Evolutionary conservation across 192 early-diverging fungal species (phyloP).

Genomic region (Podochytrium sp.): DNA sequence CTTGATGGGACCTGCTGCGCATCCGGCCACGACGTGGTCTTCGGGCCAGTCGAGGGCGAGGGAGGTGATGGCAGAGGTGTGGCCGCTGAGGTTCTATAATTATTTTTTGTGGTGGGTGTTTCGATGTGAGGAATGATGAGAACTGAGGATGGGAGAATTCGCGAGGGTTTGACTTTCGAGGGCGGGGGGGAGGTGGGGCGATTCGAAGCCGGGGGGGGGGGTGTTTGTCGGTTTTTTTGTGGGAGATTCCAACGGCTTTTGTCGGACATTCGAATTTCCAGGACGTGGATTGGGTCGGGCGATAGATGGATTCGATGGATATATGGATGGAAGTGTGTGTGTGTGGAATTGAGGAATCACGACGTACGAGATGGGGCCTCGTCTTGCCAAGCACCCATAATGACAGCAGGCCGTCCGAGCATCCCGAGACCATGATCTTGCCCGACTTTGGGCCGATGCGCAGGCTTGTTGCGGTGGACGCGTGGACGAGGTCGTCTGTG

Average conservation of each 20-base stretch:
- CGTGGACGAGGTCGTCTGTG: conserved; percentile 52
- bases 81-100: conserved; percentile 49
- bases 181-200: background rate
- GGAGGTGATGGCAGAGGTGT: conserved; percentile 48
- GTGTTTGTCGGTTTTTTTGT: too few species aligned
- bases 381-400: conserved; percentile 62
- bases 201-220: background rate
- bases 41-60: conserved; percentile 65
- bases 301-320: too few species aligned
- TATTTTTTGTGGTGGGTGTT: background rate
- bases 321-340: too few species aligned
- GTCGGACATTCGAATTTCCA: too few species aligned
- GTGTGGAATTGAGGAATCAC: too few species aligned
- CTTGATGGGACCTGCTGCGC: conserved; percentile 54
- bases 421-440: conserved; percentile 59
- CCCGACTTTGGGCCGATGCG: conserved; percentile 60
- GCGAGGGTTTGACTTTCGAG: background rate
- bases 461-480: conserved; percentile 54
- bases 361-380: conserved; percentile 54
- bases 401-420: conserved; percentile 59
- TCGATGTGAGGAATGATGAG: background rate
- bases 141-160: background rate
- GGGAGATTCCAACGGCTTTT: too few species aligned
- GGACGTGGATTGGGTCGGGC: too few species aligned
- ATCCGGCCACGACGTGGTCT: conserved; percentile 62